These are phyloP conservation scores for Pterocarpus macrocarpus DNA, from an alignment of 306 rosid genomes.

Conservation along the genomic window DNA sequence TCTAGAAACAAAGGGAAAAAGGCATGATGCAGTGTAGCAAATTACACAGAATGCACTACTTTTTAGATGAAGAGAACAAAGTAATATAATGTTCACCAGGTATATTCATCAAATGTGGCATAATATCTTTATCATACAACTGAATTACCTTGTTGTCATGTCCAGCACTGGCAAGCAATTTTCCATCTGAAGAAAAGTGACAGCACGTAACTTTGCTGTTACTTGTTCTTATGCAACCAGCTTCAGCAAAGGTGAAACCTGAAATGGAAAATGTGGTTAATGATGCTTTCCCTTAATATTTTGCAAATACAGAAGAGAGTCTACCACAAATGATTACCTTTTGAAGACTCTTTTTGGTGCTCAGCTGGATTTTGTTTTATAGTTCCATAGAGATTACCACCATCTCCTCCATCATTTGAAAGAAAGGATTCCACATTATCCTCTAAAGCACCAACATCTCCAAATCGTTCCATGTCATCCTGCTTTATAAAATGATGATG, in stretches of 20 bases:
- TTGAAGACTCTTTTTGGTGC: constrained; percentile 73
- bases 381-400: constrained; percentile 81
- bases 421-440: constrained; percentile 89
- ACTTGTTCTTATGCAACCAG: constrained; percentile 75
- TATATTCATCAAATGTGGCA: constrained; percentile 24
- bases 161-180: constrained; percentile 92
- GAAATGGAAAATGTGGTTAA: constrained; percentile 52
- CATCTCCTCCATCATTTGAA: constrained; percentile 81
- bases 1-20: constrained; percentile 17
- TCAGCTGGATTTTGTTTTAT: constrained; percentile 78
- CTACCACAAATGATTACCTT: constrained; percentile 56
- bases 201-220: constrained; percentile 76
- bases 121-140: constrained; percentile 17
- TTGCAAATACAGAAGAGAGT: constrained; percentile 16
- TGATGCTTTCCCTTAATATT: constrained; percentile 23
- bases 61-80: constrained; percentile 16
- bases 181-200: constrained; percentile 94
- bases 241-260: constrained; percentile 84
- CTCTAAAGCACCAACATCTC: constrained; percentile 87
- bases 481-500: constrained; percentile 45
- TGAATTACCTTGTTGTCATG: constrained; percentile 85
- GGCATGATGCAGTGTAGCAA: constrained; percentile 17
- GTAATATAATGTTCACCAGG: constrained; percentile 14
- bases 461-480: constrained; percentile 85
- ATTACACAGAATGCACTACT: background rate